Conservation (phyloP, 805 yeast species). For the Ogataea paraovalis region DNA sequence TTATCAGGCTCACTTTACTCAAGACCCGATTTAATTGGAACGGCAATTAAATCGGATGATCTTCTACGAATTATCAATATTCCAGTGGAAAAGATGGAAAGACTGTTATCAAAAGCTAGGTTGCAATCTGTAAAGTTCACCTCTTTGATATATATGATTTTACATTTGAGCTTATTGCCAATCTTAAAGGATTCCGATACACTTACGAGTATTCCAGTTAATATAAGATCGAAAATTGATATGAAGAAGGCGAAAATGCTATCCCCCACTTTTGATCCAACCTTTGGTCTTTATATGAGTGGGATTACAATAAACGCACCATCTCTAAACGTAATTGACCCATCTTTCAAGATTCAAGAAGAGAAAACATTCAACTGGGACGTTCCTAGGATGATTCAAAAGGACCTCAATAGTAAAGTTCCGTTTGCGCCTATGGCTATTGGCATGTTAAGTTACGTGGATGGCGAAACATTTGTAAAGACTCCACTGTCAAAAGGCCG, state of each 20-base stretch:
- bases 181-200: conserved; percentile 13
- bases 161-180: conserved; percentile 10
- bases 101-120: conserved; percentile 9
- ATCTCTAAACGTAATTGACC: conserved; percentile 7
- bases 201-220: conserved; percentile 15
- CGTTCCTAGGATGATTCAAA: conserved; percentile 11
- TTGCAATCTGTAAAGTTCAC: conserved; percentile 17
- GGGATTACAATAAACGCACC: conserved; percentile 12
- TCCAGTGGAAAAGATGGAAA: conserved; percentile 3
- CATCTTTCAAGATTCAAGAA: background rate
- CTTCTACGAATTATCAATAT: conserved; percentile 5
- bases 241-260: background rate
- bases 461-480: conserved; percentile 4
- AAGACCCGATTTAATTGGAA: conserved; percentile 2
- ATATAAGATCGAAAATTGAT: conserved; percentile 14
- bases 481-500: conserved; percentile 1
- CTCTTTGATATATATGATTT: conserved; percentile 10
- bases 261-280: conserved; percentile 4
- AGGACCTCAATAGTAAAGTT: background rate
- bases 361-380: conserved; percentile 15
- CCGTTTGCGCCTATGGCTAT: conserved; percentile 1
- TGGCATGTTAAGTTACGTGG: conserved; percentile 10
- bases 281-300: conserved; percentile 19
- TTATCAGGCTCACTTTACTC: background rate
- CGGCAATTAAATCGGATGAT: conserved; percentile 5